phyloP scores from a whole-genome alignment of 306 rosid species.

The Prunus mongolica region DNA sequence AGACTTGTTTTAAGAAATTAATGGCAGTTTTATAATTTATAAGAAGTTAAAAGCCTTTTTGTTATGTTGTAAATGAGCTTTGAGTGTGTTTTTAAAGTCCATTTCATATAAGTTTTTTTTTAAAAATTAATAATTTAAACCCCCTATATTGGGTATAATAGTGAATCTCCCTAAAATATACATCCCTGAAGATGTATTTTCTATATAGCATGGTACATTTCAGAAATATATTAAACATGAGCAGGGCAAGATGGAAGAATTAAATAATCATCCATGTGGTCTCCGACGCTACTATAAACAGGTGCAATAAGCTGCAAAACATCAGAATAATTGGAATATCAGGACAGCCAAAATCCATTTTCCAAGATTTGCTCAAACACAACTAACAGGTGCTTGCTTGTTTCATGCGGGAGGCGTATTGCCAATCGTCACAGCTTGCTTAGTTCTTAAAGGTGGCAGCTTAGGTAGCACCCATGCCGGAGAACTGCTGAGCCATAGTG shows the following conservation, averaged over 20 bases:
- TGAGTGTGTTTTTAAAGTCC: too few species aligned
- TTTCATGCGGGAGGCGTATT: constrained; percentile 14
- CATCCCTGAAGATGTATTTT: too few species aligned
- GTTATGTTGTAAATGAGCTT: too few species aligned
- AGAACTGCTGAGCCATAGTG: constrained; percentile 41
- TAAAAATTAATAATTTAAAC: too few species aligned
- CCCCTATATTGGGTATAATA: too few species aligned
- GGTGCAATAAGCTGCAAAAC: background rate
- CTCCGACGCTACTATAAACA: background rate
- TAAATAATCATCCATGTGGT: background rate
- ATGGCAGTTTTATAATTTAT: too few species aligned
- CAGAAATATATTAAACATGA: background rate
- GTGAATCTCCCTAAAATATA: too few species aligned
- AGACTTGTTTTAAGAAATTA: too few species aligned
- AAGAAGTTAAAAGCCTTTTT: too few species aligned
- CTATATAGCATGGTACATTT: background rate
- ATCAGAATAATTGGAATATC: background rate
- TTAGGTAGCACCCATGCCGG: constrained; percentile 54
- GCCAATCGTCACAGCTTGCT: constrained; percentile 7
- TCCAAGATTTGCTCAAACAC: background rate
- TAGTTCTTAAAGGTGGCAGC: constrained; percentile 42
- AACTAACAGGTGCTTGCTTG: background rate
- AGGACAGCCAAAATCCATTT: background rate
- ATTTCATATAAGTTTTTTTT: too few species aligned
- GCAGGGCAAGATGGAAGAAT: background rate